Base-by-base conservation (phyloP, 371 early-diverging fungal species). In the Mucor sp. region DNA sequence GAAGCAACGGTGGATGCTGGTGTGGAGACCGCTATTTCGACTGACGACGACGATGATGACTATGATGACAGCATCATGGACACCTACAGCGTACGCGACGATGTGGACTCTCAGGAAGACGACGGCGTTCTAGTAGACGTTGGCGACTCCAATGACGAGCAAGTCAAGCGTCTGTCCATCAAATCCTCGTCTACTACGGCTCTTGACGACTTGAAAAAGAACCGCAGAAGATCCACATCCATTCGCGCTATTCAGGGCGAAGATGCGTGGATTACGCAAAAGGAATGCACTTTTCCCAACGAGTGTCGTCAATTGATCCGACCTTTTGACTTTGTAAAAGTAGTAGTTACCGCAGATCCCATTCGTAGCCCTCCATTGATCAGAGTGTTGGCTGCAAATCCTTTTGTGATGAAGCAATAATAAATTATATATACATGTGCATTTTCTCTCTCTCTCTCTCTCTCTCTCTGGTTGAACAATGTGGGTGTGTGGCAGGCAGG, bases 381-480 rank as follows among this genome's bases (percentile, higher is more conserved):
- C 66, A 87, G 89, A 71, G 80, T 91, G 27, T 75, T 86, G 61
- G 87, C 91, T 15, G 84, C 86, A 53, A 87, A 91, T 71, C 91
- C 90, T 25, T 83, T 83, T 75, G 67, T 67, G 9, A 44, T 30
- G 12, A 60, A 27, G 50, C 50, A 30, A 30, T 30, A 50, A 23
- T 50, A 14, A 50, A 50, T 50, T 23, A 23, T 48, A 23, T 21
- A 50, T 25, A 23, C 8, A 30, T 30, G 30, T 30, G 4, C 30
- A 30, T 30, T 30, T 30, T 30, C 6, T 30, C 6, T 30, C 30
- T 30, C 4, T 2, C 30, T 30, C 6, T 30, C 30, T 30, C 6
- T 30, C 30, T 30, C 4, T 2, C 30, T 30, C 6, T 30, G n/a
- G n/a, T n/a, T n/a, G n/a, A n/a, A n/a, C n/a, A n/a, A n/a, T 6